Conservation (phyloP, 768 basidiomycete genomes). For the Serendipita sp. region DNA sequence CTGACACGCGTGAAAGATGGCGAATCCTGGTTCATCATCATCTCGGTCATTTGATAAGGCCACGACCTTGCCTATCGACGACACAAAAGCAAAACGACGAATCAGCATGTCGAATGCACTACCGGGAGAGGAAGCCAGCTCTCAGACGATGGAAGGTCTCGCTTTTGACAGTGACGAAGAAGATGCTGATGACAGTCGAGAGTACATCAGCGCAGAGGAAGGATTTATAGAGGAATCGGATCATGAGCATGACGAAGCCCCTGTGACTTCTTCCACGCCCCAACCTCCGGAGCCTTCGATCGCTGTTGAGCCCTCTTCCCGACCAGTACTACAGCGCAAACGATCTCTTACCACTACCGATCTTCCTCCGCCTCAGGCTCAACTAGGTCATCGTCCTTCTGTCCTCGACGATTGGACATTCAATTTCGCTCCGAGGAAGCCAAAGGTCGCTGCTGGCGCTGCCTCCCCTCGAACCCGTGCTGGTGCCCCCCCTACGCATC, state of each 20-base stretch:
- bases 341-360: not conserved
- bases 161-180: not conserved
- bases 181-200: slow-evolving; percentile 2
- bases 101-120: not conserved
- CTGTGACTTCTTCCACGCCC: no score
- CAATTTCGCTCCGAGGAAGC: not conserved
- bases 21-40: not conserved
- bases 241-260: not conserved
- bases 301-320: not conserved
- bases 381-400: not conserved
- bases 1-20: no score
- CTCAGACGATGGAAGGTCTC: not conserved
- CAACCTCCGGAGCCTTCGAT: not conserved
- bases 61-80: not conserved
- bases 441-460: no score
- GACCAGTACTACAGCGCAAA: slow-evolving; percentile 2
- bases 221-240: not conserved
- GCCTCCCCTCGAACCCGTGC: no score
- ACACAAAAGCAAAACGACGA: not conserved
- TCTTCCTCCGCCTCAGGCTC: not conserved
- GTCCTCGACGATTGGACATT: not conserved
- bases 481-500: not conserved
- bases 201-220: slow-evolving; percentile 5
- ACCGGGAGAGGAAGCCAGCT: not conserved
- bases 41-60: not conserved